Conservation (phyloP, 2,329 filamentous ascomycete species). For the Chalara sp. region DNA sequence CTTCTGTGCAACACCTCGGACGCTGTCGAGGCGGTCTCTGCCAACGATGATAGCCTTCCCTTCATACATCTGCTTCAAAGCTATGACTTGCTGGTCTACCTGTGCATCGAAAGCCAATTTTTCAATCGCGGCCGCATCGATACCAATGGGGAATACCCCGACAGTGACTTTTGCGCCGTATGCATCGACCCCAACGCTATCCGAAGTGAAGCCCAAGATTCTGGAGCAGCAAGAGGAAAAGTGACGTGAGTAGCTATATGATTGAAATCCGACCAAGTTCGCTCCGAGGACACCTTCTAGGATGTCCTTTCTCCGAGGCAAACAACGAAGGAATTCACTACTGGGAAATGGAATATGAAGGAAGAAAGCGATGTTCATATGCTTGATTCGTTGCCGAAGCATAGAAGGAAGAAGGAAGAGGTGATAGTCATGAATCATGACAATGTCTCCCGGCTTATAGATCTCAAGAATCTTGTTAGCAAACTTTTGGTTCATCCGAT, state of each 20-base stretch:
- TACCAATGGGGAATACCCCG: constrained; percentile 90
- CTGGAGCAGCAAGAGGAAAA: constrained; percentile 92
- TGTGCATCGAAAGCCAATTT: constrained; percentile 64
- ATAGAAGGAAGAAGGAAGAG: constrained; percentile 84
- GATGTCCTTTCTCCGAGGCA: constrained; percentile 83
- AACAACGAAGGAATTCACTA: constrained; percentile 87
- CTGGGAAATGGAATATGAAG: constrained; percentile 92
- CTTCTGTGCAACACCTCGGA: constrained; percentile 92
- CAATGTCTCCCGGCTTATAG: constrained; percentile 88
- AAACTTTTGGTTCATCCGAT: constrained; percentile 86
- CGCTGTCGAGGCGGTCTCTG: constrained; percentile 86
- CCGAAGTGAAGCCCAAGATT: constrained; percentile 84
- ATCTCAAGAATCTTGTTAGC: constrained; percentile 81
- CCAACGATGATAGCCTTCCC: constrained; percentile 94
- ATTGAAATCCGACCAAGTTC: constrained; percentile 93
- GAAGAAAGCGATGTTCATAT: constrained; percentile 93
- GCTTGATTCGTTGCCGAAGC: constrained; percentile 76
- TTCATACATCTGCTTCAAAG: constrained; percentile 70
- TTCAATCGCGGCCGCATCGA: constrained; percentile 78
- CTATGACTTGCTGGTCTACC: constrained; percentile 63
- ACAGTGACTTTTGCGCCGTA: constrained; percentile 86
- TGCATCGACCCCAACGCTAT: constrained; percentile 76
- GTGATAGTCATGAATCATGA: constrained; percentile 92
- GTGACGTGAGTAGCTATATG: constrained; percentile 89
- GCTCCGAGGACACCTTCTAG: constrained; percentile 84